phyloP scores from a whole-genome alignment of 129 eudicot genomes.

The Saussurea involucrata region DNA sequence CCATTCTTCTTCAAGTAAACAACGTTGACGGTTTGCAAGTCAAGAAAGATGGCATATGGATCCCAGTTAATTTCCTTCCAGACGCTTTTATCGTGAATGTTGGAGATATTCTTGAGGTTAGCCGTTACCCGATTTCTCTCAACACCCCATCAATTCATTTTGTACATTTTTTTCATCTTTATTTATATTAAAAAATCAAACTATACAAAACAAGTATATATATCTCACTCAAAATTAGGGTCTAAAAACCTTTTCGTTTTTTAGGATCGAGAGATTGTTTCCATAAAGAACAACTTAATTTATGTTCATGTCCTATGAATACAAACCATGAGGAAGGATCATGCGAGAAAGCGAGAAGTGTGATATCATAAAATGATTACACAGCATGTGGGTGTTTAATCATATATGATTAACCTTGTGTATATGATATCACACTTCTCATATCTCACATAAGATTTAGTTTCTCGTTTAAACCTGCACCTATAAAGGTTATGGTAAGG shows the following conservation, averaged over 20 bases:
- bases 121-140: not conserved
- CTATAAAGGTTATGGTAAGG: too few relatives aligned
- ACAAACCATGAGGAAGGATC: too few relatives aligned
- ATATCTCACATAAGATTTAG: too few relatives aligned
- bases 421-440: too few relatives aligned
- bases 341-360: too few relatives aligned
- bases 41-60: conserved; percentile 56
- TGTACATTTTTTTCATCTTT: not conserved
- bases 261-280: not conserved
- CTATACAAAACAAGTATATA: too few relatives aligned
- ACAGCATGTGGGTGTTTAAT: too few relatives aligned
- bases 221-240: not conserved
- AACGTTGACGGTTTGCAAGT: conserved; percentile 54
- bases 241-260: not conserved
- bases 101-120: conserved; percentile 64
- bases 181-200: not conserved
- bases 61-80: conserved; percentile 38
- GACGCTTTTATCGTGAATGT: conserved; percentile 53
- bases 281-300: not conserved
- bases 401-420: too few relatives aligned
- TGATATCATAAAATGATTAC: too few relatives aligned
- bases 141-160: not conserved
- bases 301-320: not conserved
- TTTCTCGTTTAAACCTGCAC: too few relatives aligned
- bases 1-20: conserved; percentile 47